Evolutionary conservation across 495 filamentous ascomycete genomes (phyloP).

Genomic region (Penicilliopsis zonata): DNA sequence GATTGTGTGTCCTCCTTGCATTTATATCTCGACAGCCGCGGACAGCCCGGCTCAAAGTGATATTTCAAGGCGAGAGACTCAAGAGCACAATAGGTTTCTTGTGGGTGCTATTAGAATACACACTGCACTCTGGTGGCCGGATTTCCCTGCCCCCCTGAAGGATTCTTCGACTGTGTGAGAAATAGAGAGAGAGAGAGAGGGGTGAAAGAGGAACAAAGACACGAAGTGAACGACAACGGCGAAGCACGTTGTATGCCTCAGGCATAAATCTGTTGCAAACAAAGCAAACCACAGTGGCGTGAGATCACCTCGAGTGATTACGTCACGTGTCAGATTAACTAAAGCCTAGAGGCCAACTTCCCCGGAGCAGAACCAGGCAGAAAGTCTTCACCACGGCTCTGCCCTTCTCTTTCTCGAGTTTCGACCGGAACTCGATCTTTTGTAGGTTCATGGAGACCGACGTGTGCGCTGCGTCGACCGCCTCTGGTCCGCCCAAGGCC

Average conservation of each 20-base stretch:
- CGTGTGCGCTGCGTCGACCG: background rate
- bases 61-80: too few relatives aligned
- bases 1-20: too few relatives aligned
- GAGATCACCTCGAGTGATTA: background rate
- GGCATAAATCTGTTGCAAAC: slow-evolving; percentile 5
- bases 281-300: slow-evolving; percentile 7
- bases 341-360: background rate
- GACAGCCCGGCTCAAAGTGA: too few relatives aligned
- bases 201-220: too few relatives aligned
- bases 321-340: background rate
- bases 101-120: too few relatives aligned
- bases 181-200: too few relatives aligned
- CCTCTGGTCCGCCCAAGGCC: slow-evolving; percentile 16
- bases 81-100: too few relatives aligned
- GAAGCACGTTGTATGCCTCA: background rate
- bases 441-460: slow-evolving; percentile 6
- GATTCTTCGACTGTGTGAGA: too few relatives aligned
- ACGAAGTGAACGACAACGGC: too few relatives aligned
- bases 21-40: too few relatives aligned
- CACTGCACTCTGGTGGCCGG: too few relatives aligned
- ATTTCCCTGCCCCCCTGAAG: too few relatives aligned
- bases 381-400: background rate
- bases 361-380: background rate
- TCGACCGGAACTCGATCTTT: background rate
- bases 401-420: slow-evolving; percentile 1